phyloP scores from a whole-genome alignment of 257 asterid species.

The Gentiana straminea region DNA sequence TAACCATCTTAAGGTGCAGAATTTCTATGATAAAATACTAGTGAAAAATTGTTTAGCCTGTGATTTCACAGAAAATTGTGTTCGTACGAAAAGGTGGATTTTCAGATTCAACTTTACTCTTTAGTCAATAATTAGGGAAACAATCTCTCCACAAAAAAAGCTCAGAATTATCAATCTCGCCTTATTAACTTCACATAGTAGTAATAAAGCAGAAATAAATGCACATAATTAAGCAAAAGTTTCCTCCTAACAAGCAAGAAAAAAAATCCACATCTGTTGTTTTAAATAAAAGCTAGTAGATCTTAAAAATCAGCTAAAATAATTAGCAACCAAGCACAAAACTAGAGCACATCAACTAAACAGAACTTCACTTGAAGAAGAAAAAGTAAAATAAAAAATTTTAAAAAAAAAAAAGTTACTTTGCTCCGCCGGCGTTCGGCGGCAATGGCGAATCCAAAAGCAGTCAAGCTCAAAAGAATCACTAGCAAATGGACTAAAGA shows the following conservation, averaged over 20 bases:
- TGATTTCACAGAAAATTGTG: too few species aligned
- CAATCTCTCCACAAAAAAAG: too few species aligned
- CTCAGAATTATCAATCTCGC: too few species aligned
- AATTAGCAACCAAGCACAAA: conserved; percentile 1
- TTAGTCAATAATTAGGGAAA: too few species aligned
- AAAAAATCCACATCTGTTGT: background rate
- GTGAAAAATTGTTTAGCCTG: too few species aligned
- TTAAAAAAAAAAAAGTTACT: conserved; percentile 22
- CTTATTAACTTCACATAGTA: background rate
- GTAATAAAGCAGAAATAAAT: background rate
- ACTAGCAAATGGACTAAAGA: conserved; percentile 77
- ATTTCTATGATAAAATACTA: too few species aligned
- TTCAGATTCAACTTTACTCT: too few species aligned
- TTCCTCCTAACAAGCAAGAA: background rate
- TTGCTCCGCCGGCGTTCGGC: conserved; percentile 91
- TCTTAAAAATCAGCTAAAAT: conserved; percentile 1
- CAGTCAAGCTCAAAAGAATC: conserved; percentile 59
- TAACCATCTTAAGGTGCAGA: too few species aligned
- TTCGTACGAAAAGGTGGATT: too few species aligned
- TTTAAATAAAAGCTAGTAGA: conserved; percentile 9
- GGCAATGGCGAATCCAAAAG: conserved; percentile 88
- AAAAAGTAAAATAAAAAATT: background rate
- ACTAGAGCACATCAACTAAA: background rate
- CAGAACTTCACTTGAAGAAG: conserved; percentile 6
- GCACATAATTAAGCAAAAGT: background rate